Evolutionary conservation across 441 rosid genomes (phyloP).

Genomic region (Adansonia rubrostipa): DNA sequence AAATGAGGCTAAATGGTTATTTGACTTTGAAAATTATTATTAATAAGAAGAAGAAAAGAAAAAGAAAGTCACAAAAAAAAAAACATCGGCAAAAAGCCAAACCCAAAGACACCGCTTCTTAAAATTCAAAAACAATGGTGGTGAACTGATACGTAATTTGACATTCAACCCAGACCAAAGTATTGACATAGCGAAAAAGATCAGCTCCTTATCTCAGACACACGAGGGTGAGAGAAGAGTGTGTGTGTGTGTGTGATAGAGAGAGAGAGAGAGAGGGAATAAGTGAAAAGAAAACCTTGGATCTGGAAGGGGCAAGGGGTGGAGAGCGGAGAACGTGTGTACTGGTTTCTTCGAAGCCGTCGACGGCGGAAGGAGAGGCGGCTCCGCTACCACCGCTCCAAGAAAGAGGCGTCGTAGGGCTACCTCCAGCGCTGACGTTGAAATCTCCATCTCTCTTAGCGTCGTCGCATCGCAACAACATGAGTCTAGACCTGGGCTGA

Average conservation of each 20-base stretch:
- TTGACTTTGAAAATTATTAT: background rate
- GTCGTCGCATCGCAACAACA: slow-evolving; percentile 50
- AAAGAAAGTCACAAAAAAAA: background rate
- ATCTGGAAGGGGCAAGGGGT: slow-evolving; percentile 58
- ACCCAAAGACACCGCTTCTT: background rate
- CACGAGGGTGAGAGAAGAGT: background rate
- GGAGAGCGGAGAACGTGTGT: slow-evolving; percentile 43
- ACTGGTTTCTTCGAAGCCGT: slow-evolving; percentile 67
- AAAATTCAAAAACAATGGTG: slow-evolving; percentile 10
- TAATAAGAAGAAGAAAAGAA: background rate
- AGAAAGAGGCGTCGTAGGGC: slow-evolving; percentile 94
- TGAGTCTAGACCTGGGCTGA: slow-evolving; percentile 65
- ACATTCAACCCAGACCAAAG: background rate
- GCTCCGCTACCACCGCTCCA: slow-evolving; percentile 82
- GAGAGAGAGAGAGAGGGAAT: background rate
- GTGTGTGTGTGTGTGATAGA: too few species aligned
- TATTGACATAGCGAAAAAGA: slow-evolving; percentile 22
- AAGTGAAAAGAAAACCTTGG: slow-evolving; percentile 59
- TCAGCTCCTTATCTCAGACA: slow-evolving; percentile 19
- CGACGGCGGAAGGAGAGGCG: slow-evolving; percentile 61
- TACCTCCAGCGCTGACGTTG: slow-evolving; percentile 57
- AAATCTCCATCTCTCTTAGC: slow-evolving; percentile 55
- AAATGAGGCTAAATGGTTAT: slow-evolving; percentile 20
- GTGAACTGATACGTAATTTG: background rate
- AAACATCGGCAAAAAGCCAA: background rate